Evolutionary conservation across 2,329 filamentous ascomycete species (phyloP).

Genomic region (Thielaviopsis populi): DNA sequence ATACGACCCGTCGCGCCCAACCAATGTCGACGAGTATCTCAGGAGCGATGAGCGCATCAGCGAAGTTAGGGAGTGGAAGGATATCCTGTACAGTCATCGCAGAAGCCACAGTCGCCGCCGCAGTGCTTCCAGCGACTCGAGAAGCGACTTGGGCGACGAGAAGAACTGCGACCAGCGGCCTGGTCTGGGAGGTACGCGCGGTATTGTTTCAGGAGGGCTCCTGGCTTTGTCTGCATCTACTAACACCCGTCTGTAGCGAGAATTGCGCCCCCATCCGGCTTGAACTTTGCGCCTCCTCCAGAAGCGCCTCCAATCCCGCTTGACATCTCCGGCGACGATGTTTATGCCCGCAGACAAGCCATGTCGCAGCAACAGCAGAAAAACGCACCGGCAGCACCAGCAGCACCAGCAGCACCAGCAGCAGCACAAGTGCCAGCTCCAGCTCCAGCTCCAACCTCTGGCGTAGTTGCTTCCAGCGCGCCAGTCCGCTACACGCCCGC

Average conservation of each 20-base stretch:
- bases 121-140: neutral
- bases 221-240: neutral
- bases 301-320: slow-evolving; percentile 30
- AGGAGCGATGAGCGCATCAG: slow-evolving; percentile 68
- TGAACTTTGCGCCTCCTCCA: slow-evolving; percentile 43
- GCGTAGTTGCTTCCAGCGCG: slow-evolving; percentile 45
- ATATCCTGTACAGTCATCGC: slow-evolving; percentile 58
- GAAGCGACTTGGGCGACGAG: slow-evolving; percentile 32
- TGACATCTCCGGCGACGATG: slow-evolving; percentile 50
- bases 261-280: slow-evolving; percentile 44
- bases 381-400: neutral
- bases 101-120: slow-evolving; percentile 30
- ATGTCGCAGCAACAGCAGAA: slow-evolving; percentile 33
- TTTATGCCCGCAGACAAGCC: slow-evolving; percentile 47
- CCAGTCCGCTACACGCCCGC: slow-evolving; percentile 56
- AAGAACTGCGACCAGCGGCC: slow-evolving; percentile 19
- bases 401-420: neutral
- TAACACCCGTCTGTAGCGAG: slow-evolving; percentile 28
- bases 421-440: no score
- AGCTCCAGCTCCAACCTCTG: slow-evolving; percentile 26
- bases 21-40: slow-evolving; percentile 71
- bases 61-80: slow-evolving; percentile 76
- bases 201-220: neutral
- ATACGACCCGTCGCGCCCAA: slow-evolving; percentile 72
- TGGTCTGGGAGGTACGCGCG: neutral